phyloP scores from a whole-genome alignment of 495 filamentous ascomycete genomes.

The Penicillium robsamsonii region DNA sequence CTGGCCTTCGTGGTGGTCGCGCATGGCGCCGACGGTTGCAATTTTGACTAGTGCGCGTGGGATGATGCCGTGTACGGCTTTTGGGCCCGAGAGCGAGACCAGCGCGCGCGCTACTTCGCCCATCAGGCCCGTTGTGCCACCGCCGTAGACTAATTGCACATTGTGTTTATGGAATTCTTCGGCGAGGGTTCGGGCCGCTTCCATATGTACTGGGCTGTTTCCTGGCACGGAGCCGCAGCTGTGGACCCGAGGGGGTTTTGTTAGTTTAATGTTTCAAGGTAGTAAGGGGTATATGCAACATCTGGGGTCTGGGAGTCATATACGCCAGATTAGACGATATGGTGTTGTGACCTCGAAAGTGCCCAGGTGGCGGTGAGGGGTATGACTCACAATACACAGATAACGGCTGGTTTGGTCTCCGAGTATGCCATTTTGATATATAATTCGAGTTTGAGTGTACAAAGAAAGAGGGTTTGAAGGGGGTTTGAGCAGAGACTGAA shows the following conservation, averaged over 20 bases:
- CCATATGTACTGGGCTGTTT: constrained; percentile 62
- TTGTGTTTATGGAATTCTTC: constrained; percentile 67
- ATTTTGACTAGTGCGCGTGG: constrained; percentile 79
- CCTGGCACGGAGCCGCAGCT: constrained; percentile 78
- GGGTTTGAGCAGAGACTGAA: not conserved
- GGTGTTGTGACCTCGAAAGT: not conserved
- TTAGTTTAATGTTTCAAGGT: constrained; percentile 10
- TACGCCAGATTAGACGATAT: not conserved
- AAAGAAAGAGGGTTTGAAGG: not conserved
- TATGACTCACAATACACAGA: constrained; percentile 74
- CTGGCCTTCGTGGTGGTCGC: constrained; percentile 23
- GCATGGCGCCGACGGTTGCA: constrained; percentile 54
- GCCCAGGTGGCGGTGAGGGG: constrained; percentile 10
- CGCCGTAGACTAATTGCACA: constrained; percentile 86
- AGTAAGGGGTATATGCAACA: not conserved
- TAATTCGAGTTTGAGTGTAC: not conserved
- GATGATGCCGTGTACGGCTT: constrained; percentile 89
- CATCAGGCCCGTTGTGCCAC: constrained; percentile 93
- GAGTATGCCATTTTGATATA: constrained; percentile 22
- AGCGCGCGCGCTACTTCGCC: constrained; percentile 85
- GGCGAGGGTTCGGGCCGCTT: constrained; percentile 77
- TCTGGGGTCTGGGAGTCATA: not conserved
- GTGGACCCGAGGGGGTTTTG: not conserved
- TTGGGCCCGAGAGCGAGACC: constrained; percentile 77
- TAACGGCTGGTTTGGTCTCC: constrained; percentile 53